Percentiles rank a stretch among this genome's conserved stretches.
These are phyloP conservation scores for Pyrus betulifolia DNA, from an alignment of 306 rosid genomes.

Conservation along the genomic window DNA sequence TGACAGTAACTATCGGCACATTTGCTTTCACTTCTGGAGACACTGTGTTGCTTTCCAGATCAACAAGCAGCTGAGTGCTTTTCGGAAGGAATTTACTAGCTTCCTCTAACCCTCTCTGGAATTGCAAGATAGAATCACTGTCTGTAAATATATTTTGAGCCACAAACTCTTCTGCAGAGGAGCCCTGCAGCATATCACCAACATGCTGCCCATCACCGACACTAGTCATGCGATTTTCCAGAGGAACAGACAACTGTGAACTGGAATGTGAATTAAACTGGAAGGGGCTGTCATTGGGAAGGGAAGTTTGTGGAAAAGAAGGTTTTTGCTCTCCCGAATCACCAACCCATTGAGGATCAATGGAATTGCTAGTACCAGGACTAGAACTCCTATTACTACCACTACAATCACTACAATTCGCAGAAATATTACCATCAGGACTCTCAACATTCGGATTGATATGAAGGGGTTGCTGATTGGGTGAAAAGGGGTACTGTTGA, in stretches of 20 bases:
- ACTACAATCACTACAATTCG: constrained; percentile 2
- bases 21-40: constrained; percentile 17
- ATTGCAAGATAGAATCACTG: constrained; percentile 56
- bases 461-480: constrained; percentile 10
- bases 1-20: constrained; percentile 6
- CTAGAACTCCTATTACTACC: constrained; percentile 16
- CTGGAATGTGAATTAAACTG: constrained; percentile 17
- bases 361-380: background rate
- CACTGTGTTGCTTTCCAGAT: constrained; percentile 21
- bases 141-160: constrained; percentile 60
- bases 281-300: constrained; percentile 17
- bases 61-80: constrained; percentile 30
- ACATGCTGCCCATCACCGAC: background rate
- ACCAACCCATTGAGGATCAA: constrained; percentile 11
- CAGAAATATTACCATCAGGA: constrained; percentile 13
- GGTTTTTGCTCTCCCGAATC: constrained; percentile 31
- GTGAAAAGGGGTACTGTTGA: constrained; percentile 39
- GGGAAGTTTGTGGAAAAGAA: constrained; percentile 26
- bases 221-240: constrained; percentile 16
- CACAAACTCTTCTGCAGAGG: constrained; percentile 38
- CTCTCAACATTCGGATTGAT: constrained; percentile 14
- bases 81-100: constrained; percentile 84
- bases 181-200: constrained; percentile 21
- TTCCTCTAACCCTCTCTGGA: constrained; percentile 73
- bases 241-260: constrained; percentile 17